phyloP scores from a whole-genome alignment of 176 grass and related monocot species.

The Oryza longistaminata region DNA sequence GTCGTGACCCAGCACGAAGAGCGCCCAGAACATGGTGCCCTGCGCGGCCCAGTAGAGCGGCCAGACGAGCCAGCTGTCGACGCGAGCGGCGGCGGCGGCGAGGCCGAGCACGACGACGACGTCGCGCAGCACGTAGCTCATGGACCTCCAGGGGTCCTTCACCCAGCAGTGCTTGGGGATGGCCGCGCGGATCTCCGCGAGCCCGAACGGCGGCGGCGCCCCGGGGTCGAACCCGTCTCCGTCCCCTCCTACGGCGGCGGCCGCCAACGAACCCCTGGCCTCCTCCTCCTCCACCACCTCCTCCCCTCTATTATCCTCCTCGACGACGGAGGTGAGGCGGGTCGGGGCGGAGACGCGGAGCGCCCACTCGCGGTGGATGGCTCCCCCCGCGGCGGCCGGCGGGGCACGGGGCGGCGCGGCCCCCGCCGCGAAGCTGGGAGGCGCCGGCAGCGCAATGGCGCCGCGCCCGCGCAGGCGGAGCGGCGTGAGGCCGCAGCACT shows the following conservation, averaged over 20 bases:
- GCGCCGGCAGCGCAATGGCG: slow-evolving; percentile 49
- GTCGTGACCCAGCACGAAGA: slow-evolving; percentile 96
- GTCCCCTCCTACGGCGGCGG: too few relatives aligned
- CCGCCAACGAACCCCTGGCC: background rate
- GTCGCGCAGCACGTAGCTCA: slow-evolving; percentile 86
- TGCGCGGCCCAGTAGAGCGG: slow-evolving; percentile 95
- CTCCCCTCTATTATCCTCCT: slow-evolving; percentile 24
- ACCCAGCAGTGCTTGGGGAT: slow-evolving; percentile 99
- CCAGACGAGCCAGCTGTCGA: slow-evolving; percentile 88
- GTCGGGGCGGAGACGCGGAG: slow-evolving; percentile 69
- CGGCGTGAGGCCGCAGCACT: slow-evolving; percentile 66
- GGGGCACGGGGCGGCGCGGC: slow-evolving; percentile 16
- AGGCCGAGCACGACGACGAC: slow-evolving; percentile 73
- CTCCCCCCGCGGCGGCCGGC: background rate
- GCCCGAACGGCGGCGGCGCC: slow-evolving; percentile 70
- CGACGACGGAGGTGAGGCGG: slow-evolving; percentile 35
- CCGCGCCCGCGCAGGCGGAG: slow-evolving; percentile 44
- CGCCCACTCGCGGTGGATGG: slow-evolving; percentile 73
- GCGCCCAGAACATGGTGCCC: slow-evolving; percentile 97
- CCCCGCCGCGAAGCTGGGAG: slow-evolving; percentile 36
- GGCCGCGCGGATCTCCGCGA: slow-evolving; percentile 80
- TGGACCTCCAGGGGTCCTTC: slow-evolving; percentile 81
- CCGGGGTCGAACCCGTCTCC: slow-evolving; percentile 55
- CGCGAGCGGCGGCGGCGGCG: slow-evolving; percentile 66
- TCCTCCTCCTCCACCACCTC: slow-evolving; percentile 15